Percentiles rank a stretch among this genome's conserved stretches.
Evolutionary conservation across 1,139 yeast species (phyloP).

Genomic region (Geotrichum klebahnii): DNA sequence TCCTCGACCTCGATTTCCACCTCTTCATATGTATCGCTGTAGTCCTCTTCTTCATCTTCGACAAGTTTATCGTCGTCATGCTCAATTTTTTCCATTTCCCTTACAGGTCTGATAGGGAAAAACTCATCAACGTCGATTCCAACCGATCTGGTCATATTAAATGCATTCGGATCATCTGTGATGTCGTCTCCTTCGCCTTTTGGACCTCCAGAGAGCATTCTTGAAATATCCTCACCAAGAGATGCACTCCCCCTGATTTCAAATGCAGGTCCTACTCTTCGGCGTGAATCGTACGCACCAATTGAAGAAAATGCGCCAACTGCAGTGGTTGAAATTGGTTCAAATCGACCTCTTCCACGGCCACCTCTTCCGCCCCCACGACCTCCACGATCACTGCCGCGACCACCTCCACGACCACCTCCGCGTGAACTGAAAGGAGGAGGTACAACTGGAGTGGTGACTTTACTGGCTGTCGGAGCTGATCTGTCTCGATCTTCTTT

Average conservation of each 20-base stretch:
- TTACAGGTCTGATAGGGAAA: constrained; percentile 20
- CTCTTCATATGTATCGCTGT: constrained; percentile 20
- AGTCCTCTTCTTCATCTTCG: constrained; percentile 22
- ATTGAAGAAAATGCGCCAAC: constrained; percentile 39
- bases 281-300: constrained; percentile 19
- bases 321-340: constrained; percentile 34
- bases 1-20: constrained; percentile 15
- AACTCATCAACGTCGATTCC: constrained; percentile 18
- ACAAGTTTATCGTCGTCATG: constrained; percentile 3
- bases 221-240: constrained; percentile 6
- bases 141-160: constrained; percentile 20
- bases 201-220: constrained; percentile 1
- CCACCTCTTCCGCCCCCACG: constrained; percentile 29
- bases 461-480: constrained; percentile 50
- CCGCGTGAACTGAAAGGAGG: constrained; percentile 1
- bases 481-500: constrained; percentile 78
- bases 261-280: constrained; percentile 18
- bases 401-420: constrained; percentile 23
- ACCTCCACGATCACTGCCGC: constrained; percentile 21
- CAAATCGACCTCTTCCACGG: constrained; percentile 38
- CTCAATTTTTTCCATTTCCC: constrained; percentile 11
- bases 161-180: constrained; percentile 10
- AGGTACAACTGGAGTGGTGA: constrained; percentile 39
- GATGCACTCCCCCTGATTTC: constrained; percentile 14
- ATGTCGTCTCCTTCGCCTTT: constrained; percentile 11